A percentile compares a stretch with the other conserved stretches of the same genome.
Conservation (phyloP, 352 stramenopile species). For the Globisporangium canariense region DNA sequence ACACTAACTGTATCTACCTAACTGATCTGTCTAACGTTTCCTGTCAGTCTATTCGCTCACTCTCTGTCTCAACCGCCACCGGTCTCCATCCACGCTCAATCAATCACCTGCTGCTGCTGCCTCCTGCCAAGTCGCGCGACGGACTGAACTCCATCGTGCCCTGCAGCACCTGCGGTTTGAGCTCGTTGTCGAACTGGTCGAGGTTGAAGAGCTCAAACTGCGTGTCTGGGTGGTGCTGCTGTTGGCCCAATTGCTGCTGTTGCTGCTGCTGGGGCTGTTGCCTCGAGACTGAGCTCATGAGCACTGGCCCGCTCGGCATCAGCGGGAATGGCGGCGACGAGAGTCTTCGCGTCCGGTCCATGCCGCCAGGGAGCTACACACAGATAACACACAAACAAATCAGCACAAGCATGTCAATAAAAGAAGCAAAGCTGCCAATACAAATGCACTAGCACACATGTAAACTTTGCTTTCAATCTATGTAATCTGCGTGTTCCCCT, state of each 20-base stretch:
- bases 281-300: background rate
- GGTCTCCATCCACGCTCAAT: background rate
- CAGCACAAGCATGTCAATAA: background rate
- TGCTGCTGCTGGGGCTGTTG: background rate
- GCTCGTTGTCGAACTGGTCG: constrained; percentile 21
- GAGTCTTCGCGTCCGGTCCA: constrained; percentile 17
- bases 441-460: background rate
- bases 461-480: constrained; percentile 2
- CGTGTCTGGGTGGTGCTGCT: constrained; percentile 3
- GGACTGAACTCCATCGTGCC: constrained; percentile 22
- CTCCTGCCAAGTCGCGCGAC: background rate
- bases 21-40: background rate
- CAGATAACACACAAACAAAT: background rate
- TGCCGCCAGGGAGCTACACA: background rate
- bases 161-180: constrained; percentile 17
- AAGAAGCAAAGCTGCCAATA: background rate
- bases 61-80: background rate
- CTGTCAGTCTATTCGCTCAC: background rate
- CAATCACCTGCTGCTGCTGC: background rate
- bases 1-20: background rate
- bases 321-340: constrained; percentile 21
- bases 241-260: constrained; percentile 2
- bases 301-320: background rate
- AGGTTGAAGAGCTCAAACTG: constrained; percentile 24
- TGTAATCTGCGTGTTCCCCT: background rate